These are phyloP conservation scores for Lolium multiflorum DNA, from an alignment of 176 grass and related monocot species.

Conservation along the genomic window DNA sequence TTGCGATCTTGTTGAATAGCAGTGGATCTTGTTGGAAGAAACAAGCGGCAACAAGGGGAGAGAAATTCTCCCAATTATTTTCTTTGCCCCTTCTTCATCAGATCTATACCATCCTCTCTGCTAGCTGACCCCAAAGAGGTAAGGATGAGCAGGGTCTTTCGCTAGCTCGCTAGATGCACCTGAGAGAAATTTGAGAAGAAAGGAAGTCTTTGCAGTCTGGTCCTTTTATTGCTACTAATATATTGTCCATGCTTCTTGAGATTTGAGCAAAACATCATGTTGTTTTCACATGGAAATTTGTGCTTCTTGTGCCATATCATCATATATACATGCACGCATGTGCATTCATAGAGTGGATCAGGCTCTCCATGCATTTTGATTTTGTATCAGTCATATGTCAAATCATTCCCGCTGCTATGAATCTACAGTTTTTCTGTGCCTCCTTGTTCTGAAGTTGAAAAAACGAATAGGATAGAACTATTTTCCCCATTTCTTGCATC, in stretches of 20 bases:
- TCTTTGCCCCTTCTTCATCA: slow-evolving; percentile 27
- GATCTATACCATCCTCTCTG: slow-evolving; percentile 47
- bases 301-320: slow-evolving; percentile 56
- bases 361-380: slow-evolving; percentile 27
- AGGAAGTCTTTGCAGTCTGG: slow-evolving; percentile 23
- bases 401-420: slow-evolving; percentile 44
- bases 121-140: slow-evolving; percentile 51
- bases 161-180: slow-evolving; percentile 25
- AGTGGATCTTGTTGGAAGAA: slow-evolving; percentile 50
- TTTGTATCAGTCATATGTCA: slow-evolving; percentile 29
- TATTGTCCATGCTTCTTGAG: slow-evolving; percentile 43
- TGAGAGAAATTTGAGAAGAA: slow-evolving; percentile 37
- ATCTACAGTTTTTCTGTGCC: slow-evolving; percentile 51
- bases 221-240: slow-evolving; percentile 40
- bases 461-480: neutral
- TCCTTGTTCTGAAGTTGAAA: slow-evolving; percentile 35
- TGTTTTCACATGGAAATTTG: slow-evolving; percentile 50
- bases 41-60: slow-evolving; percentile 13
- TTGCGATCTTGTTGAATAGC: slow-evolving; percentile 42
- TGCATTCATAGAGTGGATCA: slow-evolving; percentile 45
- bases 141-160: slow-evolving; percentile 41
- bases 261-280: slow-evolving; percentile 48
- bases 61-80: slow-evolving; percentile 5
- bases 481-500: slow-evolving; percentile 32
- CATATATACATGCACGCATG: slow-evolving; percentile 49